Evolutionary conservation across 208 protist species (phyloP).

Genomic region (Willaertia magna): DNA sequence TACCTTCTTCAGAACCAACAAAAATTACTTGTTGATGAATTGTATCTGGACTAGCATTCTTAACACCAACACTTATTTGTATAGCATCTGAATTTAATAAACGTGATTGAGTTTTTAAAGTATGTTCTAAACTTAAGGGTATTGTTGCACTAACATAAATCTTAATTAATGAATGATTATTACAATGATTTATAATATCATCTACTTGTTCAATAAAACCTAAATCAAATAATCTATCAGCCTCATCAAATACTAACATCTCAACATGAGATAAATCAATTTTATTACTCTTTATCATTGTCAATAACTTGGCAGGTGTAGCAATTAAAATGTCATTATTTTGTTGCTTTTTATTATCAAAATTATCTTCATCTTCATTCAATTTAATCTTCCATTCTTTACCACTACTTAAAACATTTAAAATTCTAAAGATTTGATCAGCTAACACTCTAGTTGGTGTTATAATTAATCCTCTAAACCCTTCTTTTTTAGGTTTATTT

Average conservation of each 20-base stretch:
- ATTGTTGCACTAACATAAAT: constrained; percentile 85
- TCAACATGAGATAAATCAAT: constrained; percentile 76
- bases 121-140: constrained; percentile 61
- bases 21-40: constrained; percentile 78
- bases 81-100: constrained; percentile 73
- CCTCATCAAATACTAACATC: constrained; percentile 92
- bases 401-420: constrained; percentile 60
- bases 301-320: constrained; percentile 40
- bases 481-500: constrained; percentile 48
- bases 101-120: constrained; percentile 48
- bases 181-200: constrained; percentile 67
- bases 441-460: constrained; percentile 88
- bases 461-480: constrained; percentile 79
- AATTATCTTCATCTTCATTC: not conserved
- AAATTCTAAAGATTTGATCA: constrained; percentile 80
- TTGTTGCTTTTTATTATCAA: not conserved
- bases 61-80: constrained; percentile 72
- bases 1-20: constrained; percentile 87
- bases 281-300: constrained; percentile 46
- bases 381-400: constrained; percentile 60
- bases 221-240: constrained; percentile 85
- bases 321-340: constrained; percentile 72
- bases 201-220: constrained; percentile 36
- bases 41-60: constrained; percentile 51
- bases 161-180: constrained; percentile 50